Evolutionary conservation across 257 asterid species (phyloP).

Genomic region (Solanum paucissectum): DNA sequence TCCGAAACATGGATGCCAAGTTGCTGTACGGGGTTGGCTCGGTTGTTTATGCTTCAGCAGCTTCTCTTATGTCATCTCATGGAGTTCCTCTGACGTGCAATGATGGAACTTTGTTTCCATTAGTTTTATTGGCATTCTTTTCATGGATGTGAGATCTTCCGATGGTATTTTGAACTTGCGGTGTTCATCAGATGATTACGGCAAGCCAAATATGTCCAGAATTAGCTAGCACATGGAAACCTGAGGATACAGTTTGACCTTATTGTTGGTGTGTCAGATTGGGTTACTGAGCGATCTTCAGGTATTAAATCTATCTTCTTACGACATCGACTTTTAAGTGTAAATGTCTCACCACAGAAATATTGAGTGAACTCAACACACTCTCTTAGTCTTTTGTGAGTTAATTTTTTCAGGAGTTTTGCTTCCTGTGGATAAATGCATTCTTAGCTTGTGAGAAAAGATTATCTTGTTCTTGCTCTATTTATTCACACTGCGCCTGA

Average conservation of each 20-base stretch:
- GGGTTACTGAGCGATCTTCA: neutral
- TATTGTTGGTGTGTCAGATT: neutral
- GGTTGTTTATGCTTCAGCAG: slow-evolving; percentile 4
- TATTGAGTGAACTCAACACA: neutral
- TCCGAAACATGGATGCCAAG: neutral
- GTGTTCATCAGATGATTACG: neutral
- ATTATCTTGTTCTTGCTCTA: neutral
- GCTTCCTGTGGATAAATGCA: neutral
- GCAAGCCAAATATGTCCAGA: neutral
- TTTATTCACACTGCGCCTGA: neutral
- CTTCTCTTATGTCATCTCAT: neutral
- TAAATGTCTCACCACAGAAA: neutral
- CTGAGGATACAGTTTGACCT: neutral
- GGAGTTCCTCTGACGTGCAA: neutral
- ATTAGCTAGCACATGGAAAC: neutral
- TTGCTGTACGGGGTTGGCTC: slow-evolving; percentile 1
- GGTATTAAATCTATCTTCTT: neutral
- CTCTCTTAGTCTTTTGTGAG: neutral
- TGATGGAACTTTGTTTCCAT: neutral
- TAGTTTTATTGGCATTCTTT: neutral
- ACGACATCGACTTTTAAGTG: neutral
- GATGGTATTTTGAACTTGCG: neutral
- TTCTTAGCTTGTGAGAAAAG: neutral
- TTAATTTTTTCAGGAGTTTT: neutral
- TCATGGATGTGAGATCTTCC: neutral